phyloP scores from a whole-genome alignment of 2,329 filamentous ascomycete species.

The Ophiostoma sp. region DNA sequence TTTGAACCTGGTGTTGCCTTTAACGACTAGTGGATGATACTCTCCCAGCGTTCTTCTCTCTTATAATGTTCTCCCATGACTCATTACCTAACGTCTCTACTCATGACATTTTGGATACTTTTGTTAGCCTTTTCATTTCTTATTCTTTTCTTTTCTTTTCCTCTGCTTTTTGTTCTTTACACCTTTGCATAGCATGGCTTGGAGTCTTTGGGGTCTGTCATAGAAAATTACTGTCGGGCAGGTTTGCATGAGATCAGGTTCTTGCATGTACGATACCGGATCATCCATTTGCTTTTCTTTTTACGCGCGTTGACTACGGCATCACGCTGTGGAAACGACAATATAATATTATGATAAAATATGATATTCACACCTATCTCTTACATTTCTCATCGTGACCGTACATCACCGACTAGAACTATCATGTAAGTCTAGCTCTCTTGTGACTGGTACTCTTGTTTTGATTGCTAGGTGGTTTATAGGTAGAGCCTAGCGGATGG shows the following conservation, averaged over 20 bases:
- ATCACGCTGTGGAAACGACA: neutral
- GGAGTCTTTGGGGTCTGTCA: conserved; percentile 22
- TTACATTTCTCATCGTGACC: too few species aligned
- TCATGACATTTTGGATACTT: conserved; percentile 7
- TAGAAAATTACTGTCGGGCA: neutral
- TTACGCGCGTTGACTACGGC: neutral
- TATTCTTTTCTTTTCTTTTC: neutral
- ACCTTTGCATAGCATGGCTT: conserved; percentile 20
- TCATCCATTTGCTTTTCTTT: neutral
- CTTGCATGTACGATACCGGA: conserved; percentile 19
- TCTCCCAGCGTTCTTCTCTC: neutral
- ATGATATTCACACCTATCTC: too few species aligned
- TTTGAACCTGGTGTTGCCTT: conserved; percentile 11
- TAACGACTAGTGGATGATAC: neutral
- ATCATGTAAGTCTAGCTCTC: too few species aligned
- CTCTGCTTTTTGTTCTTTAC: too few species aligned
- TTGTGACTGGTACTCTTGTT: too few species aligned
- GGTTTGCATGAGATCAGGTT: conserved; percentile 12
- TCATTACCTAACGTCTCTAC: conserved; percentile 5
- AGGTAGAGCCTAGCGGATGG: neutral
- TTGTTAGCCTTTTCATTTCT: neutral
- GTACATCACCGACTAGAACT: too few species aligned
- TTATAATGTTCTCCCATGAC: conserved; percentile 7
- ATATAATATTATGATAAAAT: too few species aligned
- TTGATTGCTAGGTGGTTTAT: neutral